Base-by-base conservation (phyloP, 495 filamentous ascomycete species). In the Hypoxylon subgilvum region DNA sequence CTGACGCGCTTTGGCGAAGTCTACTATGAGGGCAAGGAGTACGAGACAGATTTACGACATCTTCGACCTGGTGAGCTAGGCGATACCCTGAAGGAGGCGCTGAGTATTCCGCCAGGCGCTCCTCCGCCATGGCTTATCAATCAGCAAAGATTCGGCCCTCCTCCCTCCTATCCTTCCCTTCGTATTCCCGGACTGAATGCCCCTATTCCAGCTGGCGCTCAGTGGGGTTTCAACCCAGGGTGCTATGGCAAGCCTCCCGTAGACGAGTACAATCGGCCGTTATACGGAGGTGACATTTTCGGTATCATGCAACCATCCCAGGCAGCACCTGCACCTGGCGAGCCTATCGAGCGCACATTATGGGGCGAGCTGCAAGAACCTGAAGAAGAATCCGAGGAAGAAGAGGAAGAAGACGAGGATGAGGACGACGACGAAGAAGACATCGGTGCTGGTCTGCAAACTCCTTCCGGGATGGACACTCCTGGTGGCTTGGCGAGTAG, bases 1-100 rank as follows among this genome's bases (percentile, higher is more conserved):
- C 74, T 98, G 43, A 97, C 94, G 34, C 84, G 92, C 14, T 97
- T 96, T 66, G 94, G 94, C 21, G 94, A 98, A 71, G 92, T 97
- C 13, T 98, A 98, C 72, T 97, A 96, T 68, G 94, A 98, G 67
- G 94, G 94, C 62, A 98, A 98, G 69, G 94, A 98, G 72, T 96
- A 90, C 70, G 94, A 98, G 74, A 96, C 92, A 4, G 96, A 97
- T 75, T 80, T 96, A 39, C 85, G 86, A 61, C 89, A 96, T 74
- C 80, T 96, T 40, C 86, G 90, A 45, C 90, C 95, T 3, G 94
- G 94, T 28, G 92, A 97, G 64, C 70, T 97, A 38, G 94, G 88
- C 62, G 88, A 96, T 27, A 88, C 92, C 61, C 77, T 97, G 36
- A 91, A 91, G 65, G 94, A 97, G 61, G 93, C 94, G 12, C 80